Percentiles rank a stretch among this genome's conserved stretches.
These are phyloP conservation scores for Stagonosporopsis vannaccii DNA, from an alignment of 2,329 filamentous ascomycete genomes.

Conservation along the genomic window DNA sequence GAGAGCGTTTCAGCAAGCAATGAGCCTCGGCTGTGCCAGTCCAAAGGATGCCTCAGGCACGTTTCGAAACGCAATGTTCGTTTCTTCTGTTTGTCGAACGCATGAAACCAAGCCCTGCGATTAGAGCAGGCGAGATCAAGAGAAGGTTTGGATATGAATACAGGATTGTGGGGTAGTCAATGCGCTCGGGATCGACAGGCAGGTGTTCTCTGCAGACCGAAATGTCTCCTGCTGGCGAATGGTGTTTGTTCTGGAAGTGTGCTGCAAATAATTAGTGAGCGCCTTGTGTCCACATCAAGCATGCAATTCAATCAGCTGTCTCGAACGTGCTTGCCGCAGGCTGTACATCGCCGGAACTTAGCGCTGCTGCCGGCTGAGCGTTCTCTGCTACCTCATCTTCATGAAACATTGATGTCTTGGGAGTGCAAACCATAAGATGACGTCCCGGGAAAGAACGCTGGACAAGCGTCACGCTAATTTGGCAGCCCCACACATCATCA, in stretches of 20 bases:
- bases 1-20: background rate
- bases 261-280: background rate
- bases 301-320: background rate
- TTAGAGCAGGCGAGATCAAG: background rate
- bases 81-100: background rate
- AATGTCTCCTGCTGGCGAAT: background rate
- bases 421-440: slow-evolving; percentile 11
- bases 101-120: slow-evolving; percentile 7
- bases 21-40: background rate
- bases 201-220: slow-evolving; percentile 4
- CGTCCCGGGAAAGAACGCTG: background rate
- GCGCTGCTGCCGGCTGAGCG: background rate
- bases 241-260: background rate
- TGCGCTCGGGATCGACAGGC: slow-evolving; percentile 14
- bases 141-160: slow-evolving; percentile 18
- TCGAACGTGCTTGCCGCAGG: background rate
- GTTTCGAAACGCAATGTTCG: slow-evolving; percentile 16
- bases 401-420: slow-evolving; percentile 13
- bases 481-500: background rate
- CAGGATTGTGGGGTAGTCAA: slow-evolving; percentile 23
- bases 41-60: background rate
- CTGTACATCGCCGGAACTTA: background rate
- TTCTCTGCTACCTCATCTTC: background rate
- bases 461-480: background rate
- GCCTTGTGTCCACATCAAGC: background rate